Evolutionary conservation across 441 rosid genomes (phyloP).

Genomic region (Omphalea diandra): DNA sequence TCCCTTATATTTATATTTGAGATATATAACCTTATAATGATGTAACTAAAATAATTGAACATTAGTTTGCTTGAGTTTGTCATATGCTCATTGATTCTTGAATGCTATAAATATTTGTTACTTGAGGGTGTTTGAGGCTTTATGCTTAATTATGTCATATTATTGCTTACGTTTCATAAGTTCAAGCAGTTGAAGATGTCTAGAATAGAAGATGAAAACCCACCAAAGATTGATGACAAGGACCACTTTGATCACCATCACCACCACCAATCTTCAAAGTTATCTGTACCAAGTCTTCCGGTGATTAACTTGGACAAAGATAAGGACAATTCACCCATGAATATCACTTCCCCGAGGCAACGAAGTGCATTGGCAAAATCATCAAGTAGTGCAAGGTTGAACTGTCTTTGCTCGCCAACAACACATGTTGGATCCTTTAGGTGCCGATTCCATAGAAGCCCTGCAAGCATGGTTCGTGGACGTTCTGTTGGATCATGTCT

Average conservation of each 20-base stretch:
- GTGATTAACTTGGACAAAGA: slow-evolving; percentile 1
- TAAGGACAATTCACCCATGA: not conserved
- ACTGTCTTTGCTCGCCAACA: slow-evolving; percentile 74
- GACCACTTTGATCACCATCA: no score
- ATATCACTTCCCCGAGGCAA: slow-evolving; percentile 12
- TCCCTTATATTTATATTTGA: no score
- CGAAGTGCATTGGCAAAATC: slow-evolving; percentile 12
- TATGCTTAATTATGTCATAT: no score
- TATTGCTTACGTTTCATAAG: not conserved
- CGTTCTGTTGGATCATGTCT: slow-evolving; percentile 3
- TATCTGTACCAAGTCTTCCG: not conserved
- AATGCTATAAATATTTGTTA: no score
- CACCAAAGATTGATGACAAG: slow-evolving; percentile 12
- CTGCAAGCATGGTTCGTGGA: not conserved
- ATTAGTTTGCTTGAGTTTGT: no score
- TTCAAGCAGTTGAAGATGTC: slow-evolving; percentile 15
- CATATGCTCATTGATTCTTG: no score
- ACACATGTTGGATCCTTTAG: slow-evolving; percentile 68
- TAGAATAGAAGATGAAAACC: slow-evolving; percentile 5
- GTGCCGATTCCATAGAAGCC: slow-evolving; percentile 52
- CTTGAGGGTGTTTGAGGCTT: no score
- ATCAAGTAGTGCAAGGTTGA: slow-evolving; percentile 22
- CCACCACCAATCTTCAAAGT: not conserved
- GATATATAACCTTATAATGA: no score
- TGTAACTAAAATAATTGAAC: no score